phyloP scores from a whole-genome alignment of 176 grass and related monocot species.

The Oryza meyeriana region DNA sequence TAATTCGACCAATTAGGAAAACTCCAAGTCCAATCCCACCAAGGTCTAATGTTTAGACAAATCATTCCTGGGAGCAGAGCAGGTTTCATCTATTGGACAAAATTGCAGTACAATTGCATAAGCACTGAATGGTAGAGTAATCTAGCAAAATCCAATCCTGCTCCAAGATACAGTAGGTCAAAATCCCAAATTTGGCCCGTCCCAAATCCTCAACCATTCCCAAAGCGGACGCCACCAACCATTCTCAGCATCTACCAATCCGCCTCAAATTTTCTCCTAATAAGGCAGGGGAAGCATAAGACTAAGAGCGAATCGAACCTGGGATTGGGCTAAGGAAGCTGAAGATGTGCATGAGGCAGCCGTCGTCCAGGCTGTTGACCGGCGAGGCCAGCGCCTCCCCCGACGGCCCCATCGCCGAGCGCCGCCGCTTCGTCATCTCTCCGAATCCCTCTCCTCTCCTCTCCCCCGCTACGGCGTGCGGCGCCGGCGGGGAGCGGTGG shows the following conservation, averaged over 20 bases:
- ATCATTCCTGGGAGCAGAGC: not conserved
- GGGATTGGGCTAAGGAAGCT: slow-evolving; percentile 93
- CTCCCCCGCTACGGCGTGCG: not conserved
- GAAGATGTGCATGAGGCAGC: slow-evolving; percentile 97
- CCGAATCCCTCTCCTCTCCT: not conserved
- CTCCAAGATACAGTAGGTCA: not conserved
- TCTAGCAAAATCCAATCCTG: not conserved
- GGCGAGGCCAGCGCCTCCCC: slow-evolving; percentile 29
- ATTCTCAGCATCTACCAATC: not conserved
- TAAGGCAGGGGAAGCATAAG: not conserved
- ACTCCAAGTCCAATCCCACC: not conserved
- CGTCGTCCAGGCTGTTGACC: slow-evolving; percentile 72
- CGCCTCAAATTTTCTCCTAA: not conserved
- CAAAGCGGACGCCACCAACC: not conserved
- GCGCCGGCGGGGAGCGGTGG: slow-evolving; percentile 5
- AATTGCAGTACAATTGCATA: not conserved
- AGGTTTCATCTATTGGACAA: not conserved
- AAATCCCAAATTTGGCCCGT: slow-evolving; percentile 2
- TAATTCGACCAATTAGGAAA: not conserved
- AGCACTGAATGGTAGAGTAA: not conserved
- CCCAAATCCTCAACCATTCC: not conserved
- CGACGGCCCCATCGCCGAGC: slow-evolving; percentile 2
- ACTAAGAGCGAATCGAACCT: slow-evolving; percentile 48
- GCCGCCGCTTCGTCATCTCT: slow-evolving; percentile 52
- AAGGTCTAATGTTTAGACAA: not conserved